Evolutionary conservation across 768 basidiomycete genomes (phyloP), one percentile per base, ranked within the genome.

Genomic region (Boletus rubropictus): DNA sequence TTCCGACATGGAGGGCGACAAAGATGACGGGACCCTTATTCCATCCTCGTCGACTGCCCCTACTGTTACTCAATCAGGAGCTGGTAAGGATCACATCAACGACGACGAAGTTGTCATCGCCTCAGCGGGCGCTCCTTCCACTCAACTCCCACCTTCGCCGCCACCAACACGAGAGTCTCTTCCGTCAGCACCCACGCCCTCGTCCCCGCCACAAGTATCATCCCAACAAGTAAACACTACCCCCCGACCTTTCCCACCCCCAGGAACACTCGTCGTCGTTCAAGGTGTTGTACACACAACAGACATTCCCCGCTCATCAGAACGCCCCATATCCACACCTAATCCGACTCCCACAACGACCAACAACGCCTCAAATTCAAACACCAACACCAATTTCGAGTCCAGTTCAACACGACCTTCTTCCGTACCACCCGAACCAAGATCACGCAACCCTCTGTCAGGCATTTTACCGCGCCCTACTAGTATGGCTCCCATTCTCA

Each of bases 271-370:
- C 3, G 86, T 89, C 21, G 84, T 89, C 29, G 86, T 89, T 0
- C 86, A 89, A 64, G 86, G 86, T 40, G 85, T 88, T 33, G 86
- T 88, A 1, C 85, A 88, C 52, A 87, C 86, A 1, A 82, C 82
- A 4, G 85, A 87, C 63, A 74, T 77, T 22, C 73, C 80, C 1
- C 70, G 73, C 18, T 47, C 64, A 29, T 46, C 57, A 12, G 58
- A 64, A 36, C 54, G 63, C 40, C 59, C 52, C 18, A 40, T 56
- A 8, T 24, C 51, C 25, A 48, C 37, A 31, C 43, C 48, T n/a
- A 55, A 42, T 46, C 39, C 60, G 7, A 43, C 39, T 15, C 40
- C 39, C 14, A 34, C 49, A 0, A 36, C 41, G 14, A 21, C 51
- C 39, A 48, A 42, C 33, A 27, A 55, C 40, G 14, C 42, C 17